Evolutionary conservation across 169 alveolate genomes (phyloP), one percentile per base, ranked within the genome.

Genomic region (Babesia caballi): DNA sequence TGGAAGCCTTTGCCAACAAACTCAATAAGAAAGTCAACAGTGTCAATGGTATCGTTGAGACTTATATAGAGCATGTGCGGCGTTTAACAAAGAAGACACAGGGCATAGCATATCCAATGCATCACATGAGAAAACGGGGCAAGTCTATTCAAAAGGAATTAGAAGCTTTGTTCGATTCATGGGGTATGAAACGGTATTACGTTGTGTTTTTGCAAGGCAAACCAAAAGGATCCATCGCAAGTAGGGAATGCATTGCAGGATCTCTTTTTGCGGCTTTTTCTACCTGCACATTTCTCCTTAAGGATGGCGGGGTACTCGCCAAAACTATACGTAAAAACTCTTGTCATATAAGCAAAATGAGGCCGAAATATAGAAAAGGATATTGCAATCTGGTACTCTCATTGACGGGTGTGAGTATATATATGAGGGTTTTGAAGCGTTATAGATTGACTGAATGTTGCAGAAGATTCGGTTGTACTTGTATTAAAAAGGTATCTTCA

Each of bases 1-100:
- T 78, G 23, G 87, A 78, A 54, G 52, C 7, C 44, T 23, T 78
- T n/a, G 42, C 76, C 14, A 59, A 57, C 52, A 21, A 78, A 21
- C 77, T 78, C 33, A 53, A 51, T 33, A 41, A 36, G 66, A 78
- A 59, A 32, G 36, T 40, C 9, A 19, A 68, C 17, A 44, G 68
- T 9, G 19, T 51, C 17, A 60, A 68, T 12, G 57, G 21, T 4
- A 27, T 33, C n/a, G 69, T 67, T 23, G 66, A 41, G 35, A 25
- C 67, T 4, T 69, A 46, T 27, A 21, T 67, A 27, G 66, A 32
- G 0, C 66, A 50, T 4, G 36, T 51, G 23, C 40, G 46, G 8
- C 38, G 32, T 47, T 42, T 63, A n/a, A 36, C 47, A 9, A 47
- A 63, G 27, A 49, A 63, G 11, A 8, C 57, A n/a, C 60, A 58